A percentile compares a stretch with the other conserved stretches of the same genome.
phyloP scores from a whole-genome alignment of 148 eudicot genomes.

The Rhododendron molle region DNA sequence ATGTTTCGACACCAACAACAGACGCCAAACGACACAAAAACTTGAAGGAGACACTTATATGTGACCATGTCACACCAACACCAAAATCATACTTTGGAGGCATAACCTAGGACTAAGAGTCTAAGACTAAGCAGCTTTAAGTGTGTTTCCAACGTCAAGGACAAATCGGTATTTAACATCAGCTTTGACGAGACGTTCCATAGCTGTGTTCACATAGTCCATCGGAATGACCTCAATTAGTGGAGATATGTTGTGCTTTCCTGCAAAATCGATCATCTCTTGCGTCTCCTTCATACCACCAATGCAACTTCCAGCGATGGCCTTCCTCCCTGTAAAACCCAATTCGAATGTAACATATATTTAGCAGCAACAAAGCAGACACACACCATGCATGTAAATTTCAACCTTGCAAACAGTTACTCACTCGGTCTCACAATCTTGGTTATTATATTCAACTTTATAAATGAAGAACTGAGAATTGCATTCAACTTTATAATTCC shows the following conservation, averaged over 20 bases:
- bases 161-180: constrained; percentile 7
- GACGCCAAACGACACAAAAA: neutral
- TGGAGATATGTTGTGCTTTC: neutral
- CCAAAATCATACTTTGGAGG: neutral
- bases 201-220: constrained; percentile 4
- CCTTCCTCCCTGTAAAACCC: neutral
- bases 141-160: neutral
- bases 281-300: neutral
- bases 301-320: neutral
- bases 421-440: neutral
- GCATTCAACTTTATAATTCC: no score
- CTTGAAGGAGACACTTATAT: neutral
- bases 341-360: neutral
- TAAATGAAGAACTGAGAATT: no score
- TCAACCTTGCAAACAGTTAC: no score
- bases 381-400: neutral
- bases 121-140: neutral
- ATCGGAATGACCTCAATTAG: neutral
- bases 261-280: neutral
- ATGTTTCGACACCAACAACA: neutral
- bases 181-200: neutral
- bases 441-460: neutral
- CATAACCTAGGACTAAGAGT: neutral
- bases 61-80: neutral
- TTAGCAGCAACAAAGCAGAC: neutral